A percentile compares a stretch with the other conserved stretches of the same genome.
Conservation (phyloP, 1,139 yeast species). For the Lodderomyces jiufengensis region DNA sequence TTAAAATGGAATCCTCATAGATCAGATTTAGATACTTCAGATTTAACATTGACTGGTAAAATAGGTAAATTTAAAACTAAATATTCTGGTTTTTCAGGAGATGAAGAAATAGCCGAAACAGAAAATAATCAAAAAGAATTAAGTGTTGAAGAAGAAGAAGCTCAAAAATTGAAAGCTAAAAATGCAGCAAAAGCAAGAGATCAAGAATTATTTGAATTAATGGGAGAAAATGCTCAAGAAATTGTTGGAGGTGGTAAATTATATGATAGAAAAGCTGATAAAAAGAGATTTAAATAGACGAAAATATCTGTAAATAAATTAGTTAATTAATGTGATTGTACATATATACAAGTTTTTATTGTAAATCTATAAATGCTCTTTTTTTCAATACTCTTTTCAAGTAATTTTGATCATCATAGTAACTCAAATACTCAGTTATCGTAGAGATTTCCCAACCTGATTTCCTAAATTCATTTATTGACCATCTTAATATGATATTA, state of each 20-base stretch:
- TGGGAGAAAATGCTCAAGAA: constrained; percentile 61
- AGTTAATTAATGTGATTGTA: constrained; percentile 7
- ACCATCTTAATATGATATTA: constrained; percentile 26
- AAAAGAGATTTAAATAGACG: constrained; percentile 24
- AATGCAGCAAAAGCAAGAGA: constrained; percentile 27
- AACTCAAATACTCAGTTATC: constrained; percentile 11
- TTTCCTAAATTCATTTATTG: constrained; percentile 28
- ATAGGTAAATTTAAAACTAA: constrained; percentile 80
- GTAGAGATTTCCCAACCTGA: constrained; percentile 29
- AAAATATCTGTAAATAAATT: neutral
- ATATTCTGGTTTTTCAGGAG: constrained; percentile 51
- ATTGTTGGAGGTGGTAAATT: constrained; percentile 64
- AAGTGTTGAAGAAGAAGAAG: constrained; percentile 13
- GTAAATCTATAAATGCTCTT: constrained; percentile 1
- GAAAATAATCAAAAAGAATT: constrained; percentile 13
- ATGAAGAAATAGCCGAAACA: constrained; percentile 14
- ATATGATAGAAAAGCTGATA: constrained; percentile 46
- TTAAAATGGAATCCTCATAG: constrained; percentile 86
- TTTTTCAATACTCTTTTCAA: constrained; percentile 10
- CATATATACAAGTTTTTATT: constrained; percentile 15
- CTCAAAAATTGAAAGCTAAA: constrained; percentile 15
- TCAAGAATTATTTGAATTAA: constrained; percentile 51
- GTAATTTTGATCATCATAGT: constrained; percentile 9
- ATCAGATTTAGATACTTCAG: constrained; percentile 69
- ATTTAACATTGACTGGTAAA: constrained; percentile 82